Evolutionary conservation across 2,329 filamentous ascomycete genomes (phyloP).

Genomic region (Fusarium circinatum): DNA sequence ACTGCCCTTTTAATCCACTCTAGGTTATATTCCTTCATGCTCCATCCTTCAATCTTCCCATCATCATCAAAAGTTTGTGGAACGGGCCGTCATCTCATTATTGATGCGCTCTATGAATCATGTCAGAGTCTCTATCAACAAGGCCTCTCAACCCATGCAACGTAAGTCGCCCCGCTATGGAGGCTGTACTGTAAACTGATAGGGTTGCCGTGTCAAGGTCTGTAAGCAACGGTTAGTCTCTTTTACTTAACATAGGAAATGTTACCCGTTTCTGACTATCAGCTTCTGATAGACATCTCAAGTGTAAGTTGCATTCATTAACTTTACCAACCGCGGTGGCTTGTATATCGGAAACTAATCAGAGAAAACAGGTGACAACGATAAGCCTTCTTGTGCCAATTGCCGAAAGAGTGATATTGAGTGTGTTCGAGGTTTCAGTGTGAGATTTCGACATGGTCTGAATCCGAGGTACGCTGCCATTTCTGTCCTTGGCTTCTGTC

Average conservation of each 20-base stretch:
- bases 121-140: slow-evolving; percentile 31
- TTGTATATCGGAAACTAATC: not conserved
- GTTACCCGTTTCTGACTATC: not conserved
- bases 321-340: no score
- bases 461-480: slow-evolving; percentile 38
- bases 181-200: slow-evolving; percentile 2
- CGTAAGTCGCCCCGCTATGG: slow-evolving; percentile 16
- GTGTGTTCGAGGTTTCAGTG: slow-evolving; percentile 43
- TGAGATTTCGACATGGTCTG: slow-evolving; percentile 44
- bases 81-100: not conserved
- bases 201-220: no score
- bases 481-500: not conserved
- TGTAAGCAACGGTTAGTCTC: slow-evolving; percentile 42
- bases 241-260: slow-evolving; percentile 17
- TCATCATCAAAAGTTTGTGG: slow-evolving; percentile 7
- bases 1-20: slow-evolving; percentile 18
- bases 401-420: slow-evolving; percentile 42
- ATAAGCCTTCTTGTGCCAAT: slow-evolving; percentile 41
- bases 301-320: slow-evolving; percentile 26
- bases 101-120: slow-evolving; percentile 20
- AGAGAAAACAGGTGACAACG: slow-evolving; percentile 30
- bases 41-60: slow-evolving; percentile 2
- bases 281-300: slow-evolving; percentile 32
- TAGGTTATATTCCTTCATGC: not conserved
- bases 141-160: slow-evolving; percentile 39